Evolutionary conservation across 164 flowering plant genomes (phyloP).

Genomic region (Paratinospora sagittata): DNA sequence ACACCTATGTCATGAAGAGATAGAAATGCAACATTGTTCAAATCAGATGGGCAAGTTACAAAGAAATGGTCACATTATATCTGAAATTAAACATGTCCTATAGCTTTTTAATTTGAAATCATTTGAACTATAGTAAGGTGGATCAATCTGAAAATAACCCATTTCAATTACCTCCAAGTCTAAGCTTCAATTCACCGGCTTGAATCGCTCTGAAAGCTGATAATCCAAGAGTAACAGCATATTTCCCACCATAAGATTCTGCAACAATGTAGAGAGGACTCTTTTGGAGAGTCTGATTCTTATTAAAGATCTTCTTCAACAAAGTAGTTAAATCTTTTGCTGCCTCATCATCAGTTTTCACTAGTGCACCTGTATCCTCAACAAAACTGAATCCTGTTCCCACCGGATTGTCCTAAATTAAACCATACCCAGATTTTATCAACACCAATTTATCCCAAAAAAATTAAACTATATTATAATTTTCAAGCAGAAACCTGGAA

Average conservation of each 20-base stretch:
- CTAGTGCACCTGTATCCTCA: slow-evolving; percentile 44
- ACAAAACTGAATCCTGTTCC: slow-evolving; percentile 89
- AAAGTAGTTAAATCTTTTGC: slow-evolving; percentile 65
- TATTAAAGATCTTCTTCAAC: slow-evolving; percentile 52
- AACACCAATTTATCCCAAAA: neutral
- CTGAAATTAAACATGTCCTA: neutral
- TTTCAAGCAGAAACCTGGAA: too few species aligned
- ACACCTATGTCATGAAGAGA: slow-evolving; percentile 38
- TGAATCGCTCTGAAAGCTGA: slow-evolving; percentile 57
- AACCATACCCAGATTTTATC: neutral
- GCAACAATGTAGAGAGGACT: slow-evolving; percentile 73
- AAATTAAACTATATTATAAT: too few species aligned
- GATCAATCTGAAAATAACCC: too few species aligned
- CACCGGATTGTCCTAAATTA: slow-evolving; percentile 74
- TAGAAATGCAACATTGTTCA: neutral
- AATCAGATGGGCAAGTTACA: neutral
- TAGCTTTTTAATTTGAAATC: neutral
- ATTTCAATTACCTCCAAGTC: slow-evolving; percentile 65
- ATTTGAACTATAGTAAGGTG: too few species aligned
- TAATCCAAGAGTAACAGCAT: slow-evolving; percentile 67
- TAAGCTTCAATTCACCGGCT: slow-evolving; percentile 54
- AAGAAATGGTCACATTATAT: too few species aligned
- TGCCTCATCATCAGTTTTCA: slow-evolving; percentile 71
- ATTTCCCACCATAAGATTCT: slow-evolving; percentile 91
- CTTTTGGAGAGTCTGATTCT: slow-evolving; percentile 44